A percentile compares a stretch with the other conserved stretches of the same genome.
Conservation (phyloP, 2,329 filamentous ascomycete genomes). For the Aureobasidium melanogenum region DNA sequence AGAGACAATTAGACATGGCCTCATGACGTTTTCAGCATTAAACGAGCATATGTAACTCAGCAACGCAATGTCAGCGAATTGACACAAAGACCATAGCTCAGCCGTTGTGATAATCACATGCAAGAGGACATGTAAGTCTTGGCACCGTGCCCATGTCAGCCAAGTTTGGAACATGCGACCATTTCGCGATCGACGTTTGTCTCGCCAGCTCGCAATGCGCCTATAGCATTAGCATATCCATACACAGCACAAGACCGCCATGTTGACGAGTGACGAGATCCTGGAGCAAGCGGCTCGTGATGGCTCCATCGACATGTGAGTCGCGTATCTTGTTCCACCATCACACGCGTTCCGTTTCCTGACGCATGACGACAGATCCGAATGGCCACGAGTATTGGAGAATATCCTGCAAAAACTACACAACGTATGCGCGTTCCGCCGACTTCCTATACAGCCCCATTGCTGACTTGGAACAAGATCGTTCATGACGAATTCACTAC, state of each 20-base stretch:
- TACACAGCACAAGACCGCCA: not conserved
- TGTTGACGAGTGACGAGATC: conserved; percentile 35
- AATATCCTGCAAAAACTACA: conserved; percentile 61
- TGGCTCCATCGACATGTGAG: conserved; percentile 51
- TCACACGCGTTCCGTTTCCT: not conserved
- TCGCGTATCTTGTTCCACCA: not conserved
- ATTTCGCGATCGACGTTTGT: not conserved
- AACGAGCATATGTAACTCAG: not conserved
- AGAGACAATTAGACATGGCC: not conserved
- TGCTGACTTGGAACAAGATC: conserved; percentile 45
- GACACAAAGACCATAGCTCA: not conserved
- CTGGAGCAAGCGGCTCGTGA: conserved; percentile 49
- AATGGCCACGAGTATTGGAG: conserved; percentile 60
- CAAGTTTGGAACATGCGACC: not conserved
- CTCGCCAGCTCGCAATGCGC: not conserved
- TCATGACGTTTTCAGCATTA: not conserved
- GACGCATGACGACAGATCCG: conserved; percentile 40
- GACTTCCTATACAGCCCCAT: not conserved
- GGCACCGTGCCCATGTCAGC: not conserved
- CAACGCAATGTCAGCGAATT: not conserved
- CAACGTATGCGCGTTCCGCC: conserved; percentile 35
- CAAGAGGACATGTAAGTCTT: not conserved
- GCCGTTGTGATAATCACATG: not conserved
- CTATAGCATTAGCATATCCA: not conserved
- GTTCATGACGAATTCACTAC: conserved; percentile 67